These are phyloP conservation scores for Batkoa obscura DNA, from an alignment of 371 early-diverging fungal species.

Conservation along the genomic window DNA sequence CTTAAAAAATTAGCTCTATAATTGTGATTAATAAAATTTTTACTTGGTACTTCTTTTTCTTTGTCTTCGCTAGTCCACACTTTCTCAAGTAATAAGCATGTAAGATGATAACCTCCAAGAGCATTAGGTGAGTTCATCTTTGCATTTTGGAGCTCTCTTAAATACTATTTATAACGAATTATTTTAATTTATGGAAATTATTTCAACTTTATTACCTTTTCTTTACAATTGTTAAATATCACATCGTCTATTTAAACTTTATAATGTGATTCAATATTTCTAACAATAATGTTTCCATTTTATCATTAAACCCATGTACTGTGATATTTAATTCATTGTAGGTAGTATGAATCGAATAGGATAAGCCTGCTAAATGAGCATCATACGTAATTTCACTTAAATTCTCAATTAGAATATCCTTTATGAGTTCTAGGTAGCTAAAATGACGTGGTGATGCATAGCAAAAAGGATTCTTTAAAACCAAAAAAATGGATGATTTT, in stretches of 20 bases:
- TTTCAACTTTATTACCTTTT: conserved; percentile 16
- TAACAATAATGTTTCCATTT: conserved; percentile 43
- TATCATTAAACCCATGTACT: conserved; percentile 71
- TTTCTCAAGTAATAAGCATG: background rate
- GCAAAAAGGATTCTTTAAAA: conserved; percentile 8
- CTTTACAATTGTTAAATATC: conserved; percentile 55
- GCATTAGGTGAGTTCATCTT: conserved; percentile 46
- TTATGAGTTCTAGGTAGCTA: conserved; percentile 39
- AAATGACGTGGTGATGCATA: conserved; percentile 18
- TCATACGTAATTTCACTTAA: conserved; percentile 71
- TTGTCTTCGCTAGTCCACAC: background rate
- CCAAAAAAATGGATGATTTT: conserved; percentile 11
- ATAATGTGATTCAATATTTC: conserved; percentile 51
- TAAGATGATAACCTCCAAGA: conserved; percentile 57
- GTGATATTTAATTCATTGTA: conserved; percentile 44
- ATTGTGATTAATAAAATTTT: background rate
- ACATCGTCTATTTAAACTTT: conserved; percentile 33
- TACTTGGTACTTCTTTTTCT: background rate
- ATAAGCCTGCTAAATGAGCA: conserved; percentile 70
- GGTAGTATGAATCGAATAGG: conserved; percentile 42
- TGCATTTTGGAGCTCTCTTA: conserved; percentile 48
- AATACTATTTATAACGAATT: conserved; percentile 14
- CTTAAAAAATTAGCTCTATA: background rate
- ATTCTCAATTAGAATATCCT: conserved; percentile 56
- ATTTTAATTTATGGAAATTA: background rate